phyloP scores from a whole-genome alignment of 495 filamentous ascomycete species.

The Lasiosphaeris hirsuta region DNA sequence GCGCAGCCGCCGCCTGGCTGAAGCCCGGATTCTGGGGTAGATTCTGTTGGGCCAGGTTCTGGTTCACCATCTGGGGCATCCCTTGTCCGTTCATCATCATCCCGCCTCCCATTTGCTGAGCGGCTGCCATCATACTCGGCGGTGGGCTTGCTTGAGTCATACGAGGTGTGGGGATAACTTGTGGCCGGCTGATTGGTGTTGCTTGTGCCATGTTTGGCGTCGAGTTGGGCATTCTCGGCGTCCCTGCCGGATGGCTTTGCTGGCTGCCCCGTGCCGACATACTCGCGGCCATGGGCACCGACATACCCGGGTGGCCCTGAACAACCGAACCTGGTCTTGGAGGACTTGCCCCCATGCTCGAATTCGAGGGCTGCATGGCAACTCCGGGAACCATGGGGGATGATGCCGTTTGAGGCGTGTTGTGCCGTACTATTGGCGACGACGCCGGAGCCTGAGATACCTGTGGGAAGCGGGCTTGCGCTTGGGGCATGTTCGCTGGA shows the following conservation, averaged over 20 bases:
- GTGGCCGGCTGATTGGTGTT: slow-evolving; percentile 64
- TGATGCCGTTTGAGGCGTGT: slow-evolving; percentile 72
- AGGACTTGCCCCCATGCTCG: slow-evolving; percentile 75
- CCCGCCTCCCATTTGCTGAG: slow-evolving; percentile 49
- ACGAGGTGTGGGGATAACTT: slow-evolving; percentile 66
- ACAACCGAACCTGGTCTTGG: slow-evolving; percentile 72
- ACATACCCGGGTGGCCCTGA: slow-evolving; percentile 64
- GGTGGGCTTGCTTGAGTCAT: slow-evolving; percentile 70
- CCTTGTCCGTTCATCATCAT: slow-evolving; percentile 48
- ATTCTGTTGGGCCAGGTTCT: slow-evolving; percentile 25
- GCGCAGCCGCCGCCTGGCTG: slow-evolving; percentile 20
- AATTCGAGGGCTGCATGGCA: slow-evolving; percentile 76
- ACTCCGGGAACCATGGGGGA: slow-evolving; percentile 72
- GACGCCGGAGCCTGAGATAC: slow-evolving; percentile 69
- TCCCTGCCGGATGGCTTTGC: slow-evolving; percentile 71
- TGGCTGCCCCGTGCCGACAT: slow-evolving; percentile 81
- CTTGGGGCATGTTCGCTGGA: slow-evolving; percentile 49
- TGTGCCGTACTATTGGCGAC: slow-evolving; percentile 74
- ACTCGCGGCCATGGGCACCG: slow-evolving; percentile 58
- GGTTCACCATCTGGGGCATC: slow-evolving; percentile 36
- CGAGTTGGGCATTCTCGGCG: slow-evolving; percentile 73
- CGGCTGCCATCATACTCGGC: slow-evolving; percentile 52
- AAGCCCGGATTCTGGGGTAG: slow-evolving; percentile 17
- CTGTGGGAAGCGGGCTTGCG: slow-evolving; percentile 54
- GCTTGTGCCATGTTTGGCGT: slow-evolving; percentile 75